Evolutionary conservation across 2,329 filamentous ascomycete species (phyloP).

Genomic region (Aureobasidium leucospermi): DNA sequence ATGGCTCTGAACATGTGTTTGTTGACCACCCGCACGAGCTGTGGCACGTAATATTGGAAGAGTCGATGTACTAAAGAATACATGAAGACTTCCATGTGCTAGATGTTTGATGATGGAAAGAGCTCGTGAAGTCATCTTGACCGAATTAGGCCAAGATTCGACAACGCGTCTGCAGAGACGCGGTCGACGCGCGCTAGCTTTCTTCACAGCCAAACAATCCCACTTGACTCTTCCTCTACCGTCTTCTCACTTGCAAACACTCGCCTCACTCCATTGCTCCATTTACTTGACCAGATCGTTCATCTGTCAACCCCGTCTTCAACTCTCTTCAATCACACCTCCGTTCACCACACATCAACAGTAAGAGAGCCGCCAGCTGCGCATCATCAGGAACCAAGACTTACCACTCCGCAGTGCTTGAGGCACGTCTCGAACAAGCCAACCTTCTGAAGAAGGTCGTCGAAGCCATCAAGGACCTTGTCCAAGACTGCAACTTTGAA

Average conservation of each 20-base stretch:
- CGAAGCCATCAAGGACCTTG: conserved; percentile 97
- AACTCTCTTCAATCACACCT: neutral
- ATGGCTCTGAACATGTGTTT: too few relatives aligned
- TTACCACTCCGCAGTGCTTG: conserved; percentile 58
- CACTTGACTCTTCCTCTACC: neutral
- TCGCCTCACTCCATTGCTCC: neutral
- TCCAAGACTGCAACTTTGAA: conserved; percentile 99
- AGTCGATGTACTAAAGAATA: neutral
- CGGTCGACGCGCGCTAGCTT: neutral
- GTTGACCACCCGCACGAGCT: too few relatives aligned
- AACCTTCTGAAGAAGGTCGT: conserved; percentile 95
- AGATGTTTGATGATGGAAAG: neutral
- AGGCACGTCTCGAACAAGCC: conserved; percentile 95
- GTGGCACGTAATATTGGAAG: neutral
- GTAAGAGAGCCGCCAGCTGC: neutral
- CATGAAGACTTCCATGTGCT: neutral
- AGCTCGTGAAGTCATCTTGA: neutral
- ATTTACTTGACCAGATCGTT: neutral
- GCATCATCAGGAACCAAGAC: neutral
- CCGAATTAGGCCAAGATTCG: neutral
- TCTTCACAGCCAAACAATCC: neutral
- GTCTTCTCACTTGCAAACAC: neutral
- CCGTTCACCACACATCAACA: neutral
- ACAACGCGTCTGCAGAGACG: neutral
- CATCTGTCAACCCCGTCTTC: neutral